Evolutionary conservation across 202 grass and related monocot genomes (phyloP), one percentile per base, ranked within the genome.

Genomic region (Digitaria exilis): DNA sequence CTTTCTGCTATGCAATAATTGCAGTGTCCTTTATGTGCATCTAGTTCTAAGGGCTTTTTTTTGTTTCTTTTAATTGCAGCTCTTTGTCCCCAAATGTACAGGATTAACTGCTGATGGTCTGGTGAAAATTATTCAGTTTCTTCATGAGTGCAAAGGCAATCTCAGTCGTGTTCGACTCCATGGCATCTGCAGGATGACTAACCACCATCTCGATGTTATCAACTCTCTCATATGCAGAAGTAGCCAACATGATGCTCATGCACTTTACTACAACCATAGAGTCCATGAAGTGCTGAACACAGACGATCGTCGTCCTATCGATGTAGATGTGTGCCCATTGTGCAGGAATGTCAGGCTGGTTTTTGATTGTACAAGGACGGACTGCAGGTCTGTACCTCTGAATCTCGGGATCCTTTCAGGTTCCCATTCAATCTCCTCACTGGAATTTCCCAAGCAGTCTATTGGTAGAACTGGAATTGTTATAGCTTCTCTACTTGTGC

Each of bases 291-390:
- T 71, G 11, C 82, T 90, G 37, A 92, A 72, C 74, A 79, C 73
- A 3, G 73, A 87, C 7, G 79, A 93, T 56, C 69, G 66, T 65
- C 76, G 69, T 12, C 81, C 81, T 29, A 89, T 98, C 80, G 96
- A 98, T 86, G 91, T 96, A 46, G 93, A 98, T 73, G 30, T 90
- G 55, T 98, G 91, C 62, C 84, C 85, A 16, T 78, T 72, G 49
- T 96, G 96, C 65, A 76, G 34, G 54, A 81, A 84, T 71, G 79
- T 96, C 44, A 89, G 89, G 58, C 79, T 89, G 48, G 83, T 98
- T 2, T 96, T 94, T 89, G 89, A 90, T 80, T 98, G 96, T 83
- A 94, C 96, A 14, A 90, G 89, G 88, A 79, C 89, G 41, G 78
- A 88, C 42, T 95, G 89, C 86, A 94, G 96, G 91, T 95, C 24